phyloP scores from a whole-genome alignment of 441 rosid genomes.

The Populus hybrid region DNA sequence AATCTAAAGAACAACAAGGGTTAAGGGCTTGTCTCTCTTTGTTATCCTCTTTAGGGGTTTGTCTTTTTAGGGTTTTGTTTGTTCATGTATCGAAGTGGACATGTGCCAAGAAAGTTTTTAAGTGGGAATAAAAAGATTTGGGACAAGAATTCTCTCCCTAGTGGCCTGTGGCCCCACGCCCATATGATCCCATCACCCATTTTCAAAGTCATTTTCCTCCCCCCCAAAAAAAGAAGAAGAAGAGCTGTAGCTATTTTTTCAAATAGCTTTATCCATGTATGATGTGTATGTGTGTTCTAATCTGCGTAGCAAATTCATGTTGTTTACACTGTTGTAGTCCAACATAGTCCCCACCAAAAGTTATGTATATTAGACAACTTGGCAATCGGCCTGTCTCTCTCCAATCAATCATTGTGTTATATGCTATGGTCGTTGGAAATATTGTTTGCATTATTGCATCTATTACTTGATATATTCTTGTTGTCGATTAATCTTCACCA shows the following conservation, averaged over 20 bases:
- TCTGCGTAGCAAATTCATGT: neutral
- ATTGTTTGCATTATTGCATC: neutral
- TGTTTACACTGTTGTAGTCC: constrained; percentile 22
- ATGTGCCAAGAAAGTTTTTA: neutral
- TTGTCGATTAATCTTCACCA: neutral
- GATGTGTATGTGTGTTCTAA: constrained; percentile 10
- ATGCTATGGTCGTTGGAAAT: neutral
- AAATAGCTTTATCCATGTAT: constrained; percentile 9
- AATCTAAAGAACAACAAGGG: neutral
- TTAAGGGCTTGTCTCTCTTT: constrained; percentile 19
- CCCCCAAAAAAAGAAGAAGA: neutral
- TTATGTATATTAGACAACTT: neutral
- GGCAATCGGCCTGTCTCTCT: constrained; percentile 24
- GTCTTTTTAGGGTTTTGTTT: constrained; percentile 31
- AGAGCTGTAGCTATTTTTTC: constrained; percentile 19
- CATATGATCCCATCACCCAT: constrained; percentile 12
- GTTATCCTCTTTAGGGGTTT: constrained; percentile 10
- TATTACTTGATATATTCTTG: neutral
- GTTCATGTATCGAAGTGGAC: constrained; percentile 10
- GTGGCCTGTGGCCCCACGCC: constrained; percentile 30
- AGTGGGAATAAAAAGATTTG: constrained; percentile 26
- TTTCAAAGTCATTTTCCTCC: neutral
- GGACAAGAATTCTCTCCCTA: constrained; percentile 32
- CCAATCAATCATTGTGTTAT: constrained; percentile 26
- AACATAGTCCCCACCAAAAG: constrained; percentile 27